Base-by-base conservation (phyloP, 2,329 filamentous ascomycete genomes). In the Xylaria sp. region DNA sequence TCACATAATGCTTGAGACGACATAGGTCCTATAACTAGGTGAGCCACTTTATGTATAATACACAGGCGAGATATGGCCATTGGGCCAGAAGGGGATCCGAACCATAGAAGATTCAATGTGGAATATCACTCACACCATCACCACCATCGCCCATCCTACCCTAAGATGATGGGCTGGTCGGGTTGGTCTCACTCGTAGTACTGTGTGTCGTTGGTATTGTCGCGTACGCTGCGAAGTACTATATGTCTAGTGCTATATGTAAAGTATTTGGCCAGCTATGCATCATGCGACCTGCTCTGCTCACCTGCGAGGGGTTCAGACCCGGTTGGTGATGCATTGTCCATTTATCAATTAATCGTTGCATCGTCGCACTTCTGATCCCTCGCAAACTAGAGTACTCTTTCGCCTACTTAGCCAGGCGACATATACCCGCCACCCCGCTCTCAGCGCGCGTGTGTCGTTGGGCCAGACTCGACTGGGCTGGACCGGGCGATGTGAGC, bases 81-180 rank as follows among this genome's bases (percentile, higher is more conserved):
- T 60, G 57, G 57, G 38, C 31, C 5, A 47, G 17, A 17, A 7
- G 9, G 15, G 43, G 55, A 63, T 57, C 60, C 59, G 56, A 59
- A 62, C 63, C 59, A 45, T 9, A 38, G 51, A 49, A 15, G 19
- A 14, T 11, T 19, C 40, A 42, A 53, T 28, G 33, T 49, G 63
- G 63, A 65, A 65, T 63, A 65, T 65, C 63, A 62, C 63, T 62
- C 63, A 65, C 59, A 56, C 62, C 54, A 64, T 45, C 35, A 59
- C 17, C 28, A 9, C 28, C 28, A n/a, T n/a, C 28, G 28, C 9
- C 28, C 9, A 31, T 31, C 28, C 37, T 25, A 38, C 54, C 51
- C 57, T 51, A 60, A 42, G 45, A 45, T 54, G 7, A 62, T 53
- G 54, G 54, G 15, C 45, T 9, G 28, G 28, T 31, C 28, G 28